Evolutionary conservation across 805 yeast species (phyloP).

Genomic region (Hemisphaericaspora nanyangensis): DNA sequence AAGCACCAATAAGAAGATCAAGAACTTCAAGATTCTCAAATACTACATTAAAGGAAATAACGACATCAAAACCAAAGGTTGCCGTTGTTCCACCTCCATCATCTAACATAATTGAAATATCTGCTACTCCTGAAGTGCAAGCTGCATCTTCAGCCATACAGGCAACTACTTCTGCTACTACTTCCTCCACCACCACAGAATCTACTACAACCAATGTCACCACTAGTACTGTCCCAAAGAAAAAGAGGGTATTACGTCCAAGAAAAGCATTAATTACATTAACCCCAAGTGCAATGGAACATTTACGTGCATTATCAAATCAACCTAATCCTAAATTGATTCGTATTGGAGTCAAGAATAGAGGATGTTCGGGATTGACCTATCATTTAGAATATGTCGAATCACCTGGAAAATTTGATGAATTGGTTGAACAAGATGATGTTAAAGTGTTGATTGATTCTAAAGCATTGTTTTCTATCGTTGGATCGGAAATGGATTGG

Average conservation of each 20-base stretch:
- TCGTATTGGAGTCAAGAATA: conserved; percentile 88
- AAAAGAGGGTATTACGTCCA: conserved; percentile 67
- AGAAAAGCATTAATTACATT: conserved; percentile 86
- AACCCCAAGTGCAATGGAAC: conserved; percentile 70
- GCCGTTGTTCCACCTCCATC: conserved; percentile 2
- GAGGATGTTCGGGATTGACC: conserved; percentile 95
- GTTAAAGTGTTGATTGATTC: conserved; percentile 91
- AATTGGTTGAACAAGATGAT: conserved; percentile 87
- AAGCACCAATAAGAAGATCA: conserved; percentile 25
- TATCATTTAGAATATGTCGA: conserved; percentile 89
- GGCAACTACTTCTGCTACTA: background rate
- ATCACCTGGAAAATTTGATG: conserved; percentile 93
- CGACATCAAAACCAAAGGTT: conserved; percentile 2
- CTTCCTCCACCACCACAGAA: conserved; percentile 1
- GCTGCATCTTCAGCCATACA: conserved; percentile 6
- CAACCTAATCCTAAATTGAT: conserved; percentile 88
- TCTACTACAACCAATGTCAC: conserved; percentile 7
- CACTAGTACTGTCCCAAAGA: conserved; percentile 9
- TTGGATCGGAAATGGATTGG: conserved; percentile 99
- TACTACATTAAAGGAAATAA: conserved; percentile 9
- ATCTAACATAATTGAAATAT: conserved; percentile 4
- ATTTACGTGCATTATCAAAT: conserved; percentile 60
- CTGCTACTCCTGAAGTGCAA: conserved; percentile 5
- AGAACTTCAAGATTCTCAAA: conserved; percentile 24
- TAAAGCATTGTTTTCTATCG: conserved; percentile 90